Evolutionary conservation across 345 rosid genomes (phyloP).

Genomic region (Punica granatum): DNA sequence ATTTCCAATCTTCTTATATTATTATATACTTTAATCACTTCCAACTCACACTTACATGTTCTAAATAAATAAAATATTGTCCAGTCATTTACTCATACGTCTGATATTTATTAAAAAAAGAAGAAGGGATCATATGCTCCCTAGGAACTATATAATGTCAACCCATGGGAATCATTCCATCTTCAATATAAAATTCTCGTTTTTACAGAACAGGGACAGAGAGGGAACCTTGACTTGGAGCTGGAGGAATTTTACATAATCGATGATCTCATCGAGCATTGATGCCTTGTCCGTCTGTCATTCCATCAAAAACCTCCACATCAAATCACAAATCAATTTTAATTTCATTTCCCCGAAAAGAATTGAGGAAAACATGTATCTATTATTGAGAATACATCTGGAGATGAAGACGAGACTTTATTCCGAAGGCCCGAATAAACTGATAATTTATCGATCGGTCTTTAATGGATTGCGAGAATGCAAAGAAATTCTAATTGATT

Average conservation of each 20-base stretch:
- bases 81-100: neutral
- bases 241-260: slow-evolving; percentile 97
- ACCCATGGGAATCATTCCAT: slow-evolving; percentile 20
- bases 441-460: no score
- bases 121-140: neutral
- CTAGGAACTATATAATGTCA: slow-evolving; percentile 23
- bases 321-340: neutral
- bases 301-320: slow-evolving; percentile 15
- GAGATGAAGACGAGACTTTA: no score
- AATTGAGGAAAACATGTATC: no score
- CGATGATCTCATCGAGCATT: slow-evolving; percentile 98
- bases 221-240: slow-evolving; percentile 91
- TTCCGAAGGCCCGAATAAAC: no score
- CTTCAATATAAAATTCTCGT: neutral
- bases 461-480: no score
- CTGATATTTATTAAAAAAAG: neutral
- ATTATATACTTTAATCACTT: neutral
- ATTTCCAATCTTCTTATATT: no score
- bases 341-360: neutral
- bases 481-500: no score
- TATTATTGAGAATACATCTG: no score
- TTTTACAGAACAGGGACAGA: neutral
- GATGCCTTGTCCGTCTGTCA: slow-evolving; percentile 99
- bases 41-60: neutral
- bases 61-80: neutral